Conservation (phyloP, 768 basidiomycete genomes). For the Hortiboletus campestris region DNA sequence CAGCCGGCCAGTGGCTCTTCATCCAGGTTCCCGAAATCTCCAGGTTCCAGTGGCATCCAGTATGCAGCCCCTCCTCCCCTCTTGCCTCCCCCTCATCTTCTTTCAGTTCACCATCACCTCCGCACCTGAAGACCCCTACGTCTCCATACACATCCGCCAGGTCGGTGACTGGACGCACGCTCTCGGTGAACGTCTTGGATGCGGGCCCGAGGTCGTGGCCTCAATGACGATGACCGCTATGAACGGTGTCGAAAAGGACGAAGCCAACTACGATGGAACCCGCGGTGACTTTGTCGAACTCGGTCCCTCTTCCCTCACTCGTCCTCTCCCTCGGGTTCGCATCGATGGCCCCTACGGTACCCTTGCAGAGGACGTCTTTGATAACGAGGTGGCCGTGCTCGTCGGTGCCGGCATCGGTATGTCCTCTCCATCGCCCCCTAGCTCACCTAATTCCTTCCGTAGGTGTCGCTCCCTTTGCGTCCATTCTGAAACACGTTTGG, state of each 20-base stretch:
- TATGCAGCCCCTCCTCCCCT: constrained; percentile 41
- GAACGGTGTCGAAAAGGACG: constrained; percentile 51
- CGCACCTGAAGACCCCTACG: constrained; percentile 90
- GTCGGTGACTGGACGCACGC: constrained; percentile 85
- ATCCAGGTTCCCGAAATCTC: constrained; percentile 87
- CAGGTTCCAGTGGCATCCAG: constrained; percentile 91
- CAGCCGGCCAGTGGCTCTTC: constrained; percentile 90
- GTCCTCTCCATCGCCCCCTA: constrained; percentile 15
- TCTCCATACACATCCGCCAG: constrained; percentile 91
- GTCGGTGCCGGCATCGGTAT: constrained; percentile 91
- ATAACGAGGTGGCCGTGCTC: constrained; percentile 83
- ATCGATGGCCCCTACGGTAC: constrained; percentile 94
- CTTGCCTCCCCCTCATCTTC: background rate
- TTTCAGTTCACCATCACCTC: constrained; percentile 92
- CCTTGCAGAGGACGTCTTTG: constrained; percentile 88
- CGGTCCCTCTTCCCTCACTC: constrained; percentile 46
- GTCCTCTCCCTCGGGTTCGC: constrained; percentile 63
- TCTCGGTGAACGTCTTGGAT: constrained; percentile 85
- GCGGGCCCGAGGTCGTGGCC: constrained; percentile 72
- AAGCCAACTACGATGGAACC: constrained; percentile 38
- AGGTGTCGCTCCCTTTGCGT: constrained; percentile 94
- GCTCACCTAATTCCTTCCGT: background rate
- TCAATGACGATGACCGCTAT: constrained; percentile 72
- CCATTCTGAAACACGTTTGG: constrained; percentile 95
- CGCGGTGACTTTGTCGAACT: constrained; percentile 86